Percentiles rank a stretch among this genome's conserved stretches.
phyloP scores from a whole-genome alignment of 345 rosid genomes.

The Gossypium bickii region DNA sequence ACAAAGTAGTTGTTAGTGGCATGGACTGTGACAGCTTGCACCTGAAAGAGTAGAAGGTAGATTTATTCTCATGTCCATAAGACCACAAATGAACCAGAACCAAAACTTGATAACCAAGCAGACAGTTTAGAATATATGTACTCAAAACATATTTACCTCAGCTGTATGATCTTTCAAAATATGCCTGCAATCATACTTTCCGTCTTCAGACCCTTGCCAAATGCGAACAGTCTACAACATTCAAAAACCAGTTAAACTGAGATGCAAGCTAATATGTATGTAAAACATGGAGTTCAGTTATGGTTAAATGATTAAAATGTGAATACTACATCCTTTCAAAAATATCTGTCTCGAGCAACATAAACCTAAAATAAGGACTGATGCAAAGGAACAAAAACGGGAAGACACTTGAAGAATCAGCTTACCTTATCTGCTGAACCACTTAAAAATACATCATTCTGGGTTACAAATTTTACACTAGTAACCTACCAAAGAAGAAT shows the following conservation, averaged over 20 bases:
- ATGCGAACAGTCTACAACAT: constrained; percentile 79
- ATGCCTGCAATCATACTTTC: constrained; percentile 71
- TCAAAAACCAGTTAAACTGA: constrained; percentile 1
- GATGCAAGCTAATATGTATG: constrained; percentile 4
- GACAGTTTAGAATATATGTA: not conserved
- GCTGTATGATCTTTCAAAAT: constrained; percentile 77
- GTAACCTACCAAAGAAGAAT: constrained; percentile 58
- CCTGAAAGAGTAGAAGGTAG: constrained; percentile 42
- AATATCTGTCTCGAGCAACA: not conserved
- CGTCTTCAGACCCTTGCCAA: constrained; percentile 85
- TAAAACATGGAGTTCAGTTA: not conserved
- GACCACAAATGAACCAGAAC: not conserved
- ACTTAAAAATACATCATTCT: constrained; percentile 57
- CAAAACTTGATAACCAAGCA: not conserved
- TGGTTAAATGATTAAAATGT: not conserved
- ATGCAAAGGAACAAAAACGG: not conserved
- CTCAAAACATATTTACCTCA: constrained; percentile 48
- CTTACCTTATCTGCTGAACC: constrained; percentile 90
- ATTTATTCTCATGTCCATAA: not conserved
- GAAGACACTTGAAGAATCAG: not conserved
- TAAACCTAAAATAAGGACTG: not conserved
- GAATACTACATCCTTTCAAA: not conserved
- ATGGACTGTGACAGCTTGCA: constrained; percentile 93
- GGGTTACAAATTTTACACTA: constrained; percentile 78
- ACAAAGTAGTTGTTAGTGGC: constrained; percentile 94